Percentiles rank a stretch among this genome's conserved stretches.
phyloP scores from a whole-genome alignment of 352 stramenopile species.

The Phytophthora meadii region DNA sequence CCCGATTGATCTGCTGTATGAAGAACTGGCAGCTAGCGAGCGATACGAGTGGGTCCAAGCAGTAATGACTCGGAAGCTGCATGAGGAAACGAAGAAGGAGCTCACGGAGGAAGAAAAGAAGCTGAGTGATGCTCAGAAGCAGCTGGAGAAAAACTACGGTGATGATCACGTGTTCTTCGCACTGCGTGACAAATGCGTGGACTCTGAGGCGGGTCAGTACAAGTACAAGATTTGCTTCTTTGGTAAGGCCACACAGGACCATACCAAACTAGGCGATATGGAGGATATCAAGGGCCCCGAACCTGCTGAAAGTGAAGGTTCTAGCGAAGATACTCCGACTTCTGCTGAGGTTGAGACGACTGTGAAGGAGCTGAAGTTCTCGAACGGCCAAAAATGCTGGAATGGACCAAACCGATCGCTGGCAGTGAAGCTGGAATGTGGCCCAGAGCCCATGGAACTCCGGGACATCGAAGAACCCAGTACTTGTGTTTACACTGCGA shows the following conservation, averaged over 20 bases:
- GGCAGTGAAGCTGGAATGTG: conserved; percentile 78
- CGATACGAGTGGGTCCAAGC: conserved; percentile 60
- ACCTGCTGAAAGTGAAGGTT: conserved; percentile 1
- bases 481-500: conserved; percentile 88
- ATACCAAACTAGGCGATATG: conserved; percentile 79
- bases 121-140: conserved; percentile 39
- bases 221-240: conserved; percentile 90
- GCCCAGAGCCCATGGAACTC: conserved; percentile 63
- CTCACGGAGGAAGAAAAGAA: conserved; percentile 40
- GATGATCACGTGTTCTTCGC: conserved; percentile 67
- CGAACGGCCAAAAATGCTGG: conserved; percentile 84
- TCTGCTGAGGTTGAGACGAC: conserved; percentile 1
- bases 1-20: conserved; percentile 68
- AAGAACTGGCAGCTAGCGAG: conserved; percentile 48
- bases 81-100: conserved; percentile 51
- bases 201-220: conserved; percentile 77
- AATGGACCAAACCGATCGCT: conserved; percentile 87
- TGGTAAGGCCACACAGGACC: conserved; percentile 82
- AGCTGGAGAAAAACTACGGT: conserved; percentile 68
- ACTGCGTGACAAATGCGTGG: conserved; percentile 77
- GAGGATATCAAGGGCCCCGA: conserved; percentile 34
- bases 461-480: conserved; percentile 82
- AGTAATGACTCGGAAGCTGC: conserved; percentile 48
- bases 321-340: conserved; percentile 1
- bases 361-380: conserved; percentile 60